Conservation (phyloP, 1,284 basidiomycete genomes). For the Phylloboletellus chloephorus region DNA sequence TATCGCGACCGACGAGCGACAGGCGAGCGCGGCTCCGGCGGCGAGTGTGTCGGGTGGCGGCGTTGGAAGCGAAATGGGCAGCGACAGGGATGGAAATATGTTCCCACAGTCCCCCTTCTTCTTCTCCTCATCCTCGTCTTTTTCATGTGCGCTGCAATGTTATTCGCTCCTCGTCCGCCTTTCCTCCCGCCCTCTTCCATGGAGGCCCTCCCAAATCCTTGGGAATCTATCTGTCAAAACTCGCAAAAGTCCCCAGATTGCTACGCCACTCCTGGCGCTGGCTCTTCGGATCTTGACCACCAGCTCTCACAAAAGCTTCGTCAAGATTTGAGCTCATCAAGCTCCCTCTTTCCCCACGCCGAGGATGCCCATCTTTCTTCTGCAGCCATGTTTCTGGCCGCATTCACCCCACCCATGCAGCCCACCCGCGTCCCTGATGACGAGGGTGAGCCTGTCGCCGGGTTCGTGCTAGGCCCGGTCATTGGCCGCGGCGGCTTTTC, state of each 20-base stretch:
- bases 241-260: conserved; percentile 6
- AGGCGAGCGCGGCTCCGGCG: no score
- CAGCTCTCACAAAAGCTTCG: conserved; percentile 18
- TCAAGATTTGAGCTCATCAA: conserved; percentile 6
- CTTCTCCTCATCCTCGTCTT: conserved; percentile 20
- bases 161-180: conserved; percentile 3
- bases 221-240: conserved; percentile 8
- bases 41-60: no score
- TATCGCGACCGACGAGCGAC: no score
- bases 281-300: conserved; percentile 27
- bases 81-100: background rate
- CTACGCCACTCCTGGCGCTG: background rate
- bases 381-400: conserved; percentile 73
- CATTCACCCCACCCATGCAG: conserved; percentile 46
- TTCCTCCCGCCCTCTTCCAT: conserved; percentile 3
- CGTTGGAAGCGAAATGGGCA: no score
- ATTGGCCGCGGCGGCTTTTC: conserved; percentile 86
- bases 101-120: conserved; percentile 19
- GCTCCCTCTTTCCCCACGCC: conserved; percentile 9
- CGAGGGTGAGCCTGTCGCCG: conserved; percentile 57
- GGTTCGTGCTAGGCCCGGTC: conserved; percentile 73
- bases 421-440: conserved; percentile 40
- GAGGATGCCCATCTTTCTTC: conserved; percentile 47
- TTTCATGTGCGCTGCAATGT: conserved; percentile 5
- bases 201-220: conserved; percentile 11